Evolutionary conservation across 1,284 basidiomycete species (phyloP).

Genomic region (Leccinum pachyderme): DNA sequence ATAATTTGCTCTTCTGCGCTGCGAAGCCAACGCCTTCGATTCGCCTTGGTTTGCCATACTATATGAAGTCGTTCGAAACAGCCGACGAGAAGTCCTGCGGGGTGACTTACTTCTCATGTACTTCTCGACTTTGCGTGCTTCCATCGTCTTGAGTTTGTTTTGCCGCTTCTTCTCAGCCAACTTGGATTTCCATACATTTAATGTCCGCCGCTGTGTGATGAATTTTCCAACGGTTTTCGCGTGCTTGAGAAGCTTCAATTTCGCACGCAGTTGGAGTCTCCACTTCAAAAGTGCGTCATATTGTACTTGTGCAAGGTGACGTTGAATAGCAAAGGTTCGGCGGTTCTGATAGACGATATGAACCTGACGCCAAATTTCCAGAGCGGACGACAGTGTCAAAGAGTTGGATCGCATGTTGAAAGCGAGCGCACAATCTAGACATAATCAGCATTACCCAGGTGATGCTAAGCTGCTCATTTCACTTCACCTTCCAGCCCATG

Average conservation of each 20-base stretch:
- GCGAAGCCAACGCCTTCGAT: slow-evolving; percentile 23
- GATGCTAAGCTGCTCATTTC: not conserved
- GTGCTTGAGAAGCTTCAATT: slow-evolving; percentile 52
- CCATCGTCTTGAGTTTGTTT: slow-evolving; percentile 45
- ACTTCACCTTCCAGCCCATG: slow-evolving; percentile 46
- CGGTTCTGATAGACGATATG: slow-evolving; percentile 51
- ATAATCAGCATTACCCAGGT: slow-evolving; percentile 11
- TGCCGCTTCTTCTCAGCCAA: slow-evolving; percentile 49
- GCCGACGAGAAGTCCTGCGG: slow-evolving; percentile 3
- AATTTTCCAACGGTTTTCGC: slow-evolving; percentile 58
- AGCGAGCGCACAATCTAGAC: slow-evolving; percentile 49
- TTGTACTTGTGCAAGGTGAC: slow-evolving; percentile 44
- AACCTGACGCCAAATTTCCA: slow-evolving; percentile 52
- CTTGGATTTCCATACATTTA: slow-evolving; percentile 51
- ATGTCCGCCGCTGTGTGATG: slow-evolving; percentile 50
- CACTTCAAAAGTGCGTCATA: slow-evolving; percentile 53
- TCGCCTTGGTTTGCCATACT: slow-evolving; percentile 49
- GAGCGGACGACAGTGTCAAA: slow-evolving; percentile 36
- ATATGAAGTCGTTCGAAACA: slow-evolving; percentile 15
- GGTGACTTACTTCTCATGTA: slow-evolving; percentile 46
- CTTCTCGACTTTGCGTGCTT: slow-evolving; percentile 38
- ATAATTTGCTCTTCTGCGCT: slow-evolving; percentile 29
- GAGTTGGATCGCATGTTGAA: slow-evolving; percentile 50
- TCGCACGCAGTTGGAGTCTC: slow-evolving; percentile 55
- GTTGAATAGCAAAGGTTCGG: slow-evolving; percentile 49